Evolutionary conservation across 1,284 basidiomycete genomes (phyloP).

Genomic region (Erythrobasidium hasegawianum): DNA sequence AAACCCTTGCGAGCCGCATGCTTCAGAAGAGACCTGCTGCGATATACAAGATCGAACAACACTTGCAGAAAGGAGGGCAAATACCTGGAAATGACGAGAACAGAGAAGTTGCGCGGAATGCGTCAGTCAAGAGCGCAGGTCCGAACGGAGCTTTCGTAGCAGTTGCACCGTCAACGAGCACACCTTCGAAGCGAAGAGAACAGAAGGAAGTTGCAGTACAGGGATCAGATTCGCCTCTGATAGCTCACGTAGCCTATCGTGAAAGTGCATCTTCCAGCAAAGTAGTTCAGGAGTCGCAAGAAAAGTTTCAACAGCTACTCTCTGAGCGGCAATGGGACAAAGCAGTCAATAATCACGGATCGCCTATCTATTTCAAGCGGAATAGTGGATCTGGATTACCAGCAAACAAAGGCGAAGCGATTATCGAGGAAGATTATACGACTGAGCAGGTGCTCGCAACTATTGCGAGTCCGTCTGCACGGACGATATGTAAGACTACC

Average conservation of each 20-base stretch:
- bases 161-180: constrained; percentile 1
- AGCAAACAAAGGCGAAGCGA: constrained; percentile 37
- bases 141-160: not conserved
- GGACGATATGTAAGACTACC: constrained; percentile 41
- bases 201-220: not conserved
- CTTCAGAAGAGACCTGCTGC: constrained; percentile 42
- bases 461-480: constrained; percentile 38
- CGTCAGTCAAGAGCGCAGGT: constrained; percentile 19
- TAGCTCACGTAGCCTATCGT: constrained; percentile 30
- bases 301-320: constrained; percentile 32
- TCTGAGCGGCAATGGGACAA: constrained; percentile 21
- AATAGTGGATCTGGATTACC: constrained; percentile 28
- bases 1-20: constrained; percentile 40
- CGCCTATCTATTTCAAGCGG: constrained; percentile 20
- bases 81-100: constrained; percentile 39
- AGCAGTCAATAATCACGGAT: constrained; percentile 21
- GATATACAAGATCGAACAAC: constrained; percentile 43
- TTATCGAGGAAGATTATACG: constrained; percentile 34
- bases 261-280: constrained; percentile 12
- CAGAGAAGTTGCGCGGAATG: not conserved
- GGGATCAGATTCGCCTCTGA: constrained; percentile 22
- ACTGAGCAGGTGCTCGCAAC: constrained; percentile 44
- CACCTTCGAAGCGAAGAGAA: not conserved
- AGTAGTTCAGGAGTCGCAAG: constrained; percentile 34
- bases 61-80: constrained; percentile 41